Evolutionary conservation across 2,329 filamentous ascomycete species (phyloP), one percentile per base, ranked within the genome.

Genomic region (Exophiala viscosa): DNA sequence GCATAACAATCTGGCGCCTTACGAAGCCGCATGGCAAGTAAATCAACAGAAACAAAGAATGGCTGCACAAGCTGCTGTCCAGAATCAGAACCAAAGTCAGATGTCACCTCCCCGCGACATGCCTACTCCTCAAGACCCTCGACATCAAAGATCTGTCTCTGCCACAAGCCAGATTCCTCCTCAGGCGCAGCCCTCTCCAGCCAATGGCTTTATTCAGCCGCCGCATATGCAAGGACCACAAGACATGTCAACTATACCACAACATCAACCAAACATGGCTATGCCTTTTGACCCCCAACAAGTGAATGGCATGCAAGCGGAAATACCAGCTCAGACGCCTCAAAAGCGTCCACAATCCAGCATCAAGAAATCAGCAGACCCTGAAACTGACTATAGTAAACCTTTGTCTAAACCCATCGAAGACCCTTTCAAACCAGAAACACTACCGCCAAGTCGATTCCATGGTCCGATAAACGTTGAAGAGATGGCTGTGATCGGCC

Each of bases 401-500:
- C 64, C 69, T 9, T 51, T 69, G 14, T 69, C 68, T 52, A 66
- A 65, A 17, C 70, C 69, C 2, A 72, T 74, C 45, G 65, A 72
- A 57, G 70, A 74, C 45, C 65, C 68, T 1, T 78, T 76, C 61
- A 74, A 76, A 51, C 73, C 76, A 3, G 72, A 72, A 59, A 67
- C 73, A 15, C 55, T 76, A 15, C 69, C 68, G 51, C 48, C 54
- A 7, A 74, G 81, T 34, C 77, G 79, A 38, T 78, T 79, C 1
- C 85, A 85, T 68, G 90, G 90, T 7, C 89, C 90, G 1, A 78
- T 92, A 53, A 81, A 88, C 53, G 73, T 91, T 10, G 75, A 82
- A 34, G 80, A 84, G 4, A 74, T 88, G 17, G 77, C 76, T 49
- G 80, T 81, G 45, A 69, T 90, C 45, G 85, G 86, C 4, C 76